phyloP scores from a whole-genome alignment of 129 eudicot species.

The Calendula officinalis region DNA sequence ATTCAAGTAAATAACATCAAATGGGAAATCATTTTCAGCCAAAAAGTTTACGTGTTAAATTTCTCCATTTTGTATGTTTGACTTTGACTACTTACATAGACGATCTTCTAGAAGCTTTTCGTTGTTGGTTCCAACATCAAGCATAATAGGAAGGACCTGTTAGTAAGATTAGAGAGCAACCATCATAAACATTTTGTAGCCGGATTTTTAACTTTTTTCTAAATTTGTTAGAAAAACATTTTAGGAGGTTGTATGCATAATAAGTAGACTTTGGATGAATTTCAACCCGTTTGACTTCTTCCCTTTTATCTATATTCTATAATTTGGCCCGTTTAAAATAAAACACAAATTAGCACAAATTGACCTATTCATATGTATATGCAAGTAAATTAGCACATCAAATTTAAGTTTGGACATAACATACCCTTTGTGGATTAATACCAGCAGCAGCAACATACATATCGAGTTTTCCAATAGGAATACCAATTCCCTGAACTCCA shows the following conservation, averaged over 20 bases:
- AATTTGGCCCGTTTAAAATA: neutral
- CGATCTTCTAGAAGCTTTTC: slow-evolving; percentile 80
- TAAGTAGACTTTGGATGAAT: neutral
- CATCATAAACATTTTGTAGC: no score
- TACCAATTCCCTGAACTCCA: slow-evolving; percentile 99
- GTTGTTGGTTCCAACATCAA: slow-evolving; percentile 93
- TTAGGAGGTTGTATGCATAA: neutral
- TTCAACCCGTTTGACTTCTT: slow-evolving; percentile 5
- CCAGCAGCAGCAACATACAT: slow-evolving; percentile 99
- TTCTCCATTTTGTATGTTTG: neutral
- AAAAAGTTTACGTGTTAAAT: slow-evolving; percentile 48
- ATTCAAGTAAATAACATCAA: slow-evolving; percentile 30
- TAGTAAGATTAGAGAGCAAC: slow-evolving; percentile 7
- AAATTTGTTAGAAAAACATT: neutral
- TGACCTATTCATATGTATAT: neutral
- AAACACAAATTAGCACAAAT: neutral
- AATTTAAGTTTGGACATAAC: slow-evolving; percentile 4
- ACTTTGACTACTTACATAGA: slow-evolving; percentile 60
- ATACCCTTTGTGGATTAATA: slow-evolving; percentile 93
- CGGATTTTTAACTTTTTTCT: no score
- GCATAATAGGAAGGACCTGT: slow-evolving; percentile 92
- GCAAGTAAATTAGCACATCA: slow-evolving; percentile 7
- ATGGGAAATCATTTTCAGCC: slow-evolving; percentile 2
- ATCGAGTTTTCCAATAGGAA: slow-evolving; percentile 98
- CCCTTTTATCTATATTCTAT: neutral